Evolutionary conservation across 176 grass and related monocot genomes (phyloP).

Genomic region (Neostapfia colusana): DNA sequence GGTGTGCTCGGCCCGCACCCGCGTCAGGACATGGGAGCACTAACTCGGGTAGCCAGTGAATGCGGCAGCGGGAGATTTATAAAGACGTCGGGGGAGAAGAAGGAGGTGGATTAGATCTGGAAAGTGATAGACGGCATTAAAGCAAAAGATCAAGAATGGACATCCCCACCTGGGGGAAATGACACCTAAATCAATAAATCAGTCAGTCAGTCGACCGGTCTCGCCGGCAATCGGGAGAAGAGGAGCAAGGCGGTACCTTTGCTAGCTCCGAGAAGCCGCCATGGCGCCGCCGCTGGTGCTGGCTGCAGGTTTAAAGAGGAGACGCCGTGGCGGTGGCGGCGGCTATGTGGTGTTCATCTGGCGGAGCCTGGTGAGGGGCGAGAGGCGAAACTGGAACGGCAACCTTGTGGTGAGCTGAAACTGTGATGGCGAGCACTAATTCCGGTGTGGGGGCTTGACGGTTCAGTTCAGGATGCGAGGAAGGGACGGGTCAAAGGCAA

Average conservation of each 20-base stretch:
- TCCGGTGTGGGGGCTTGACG: constrained; percentile 34
- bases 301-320: neutral
- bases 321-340: neutral
- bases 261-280: constrained; percentile 26
- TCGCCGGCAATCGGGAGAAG: neutral
- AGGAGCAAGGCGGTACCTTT: constrained; percentile 33
- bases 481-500: constrained; percentile 59
- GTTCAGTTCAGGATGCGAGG: constrained; percentile 18
- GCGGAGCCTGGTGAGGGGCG: constrained; percentile 29
- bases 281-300: constrained; percentile 20
- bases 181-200: constrained; percentile 35
- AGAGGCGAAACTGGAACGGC: constrained; percentile 13
- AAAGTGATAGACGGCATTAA: constrained; percentile 48
- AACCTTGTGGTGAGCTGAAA: neutral
- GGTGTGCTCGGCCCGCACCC: constrained; percentile 36
- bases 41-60: constrained; percentile 54
- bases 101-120: constrained; percentile 52
- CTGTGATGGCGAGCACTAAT: neutral
- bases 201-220: neutral
- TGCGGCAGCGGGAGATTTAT: constrained; percentile 45
- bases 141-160: constrained; percentile 46
- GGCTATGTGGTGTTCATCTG: neutral
- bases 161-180: constrained; percentile 52
- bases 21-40: constrained; percentile 53
- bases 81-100: constrained; percentile 13